Evolutionary conservation across 768 basidiomycete species (phyloP).

Genomic region (Leucosporidium scottii): DNA sequence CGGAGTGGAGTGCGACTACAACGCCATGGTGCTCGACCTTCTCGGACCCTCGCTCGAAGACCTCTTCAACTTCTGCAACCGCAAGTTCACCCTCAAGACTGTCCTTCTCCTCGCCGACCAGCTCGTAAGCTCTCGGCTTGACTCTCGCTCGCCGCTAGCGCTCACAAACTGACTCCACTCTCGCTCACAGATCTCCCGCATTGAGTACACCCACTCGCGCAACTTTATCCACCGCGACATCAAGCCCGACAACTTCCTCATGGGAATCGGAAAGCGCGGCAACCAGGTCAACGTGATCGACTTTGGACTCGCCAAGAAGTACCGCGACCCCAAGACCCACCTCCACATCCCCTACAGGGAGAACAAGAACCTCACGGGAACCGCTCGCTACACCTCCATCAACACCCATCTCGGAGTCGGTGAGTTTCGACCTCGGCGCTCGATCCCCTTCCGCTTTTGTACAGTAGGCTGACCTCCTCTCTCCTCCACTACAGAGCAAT

Average conservation of each 20-base stretch:
- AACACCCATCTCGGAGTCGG: conserved; percentile 94
- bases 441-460: no score
- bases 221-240: conserved; percentile 94
- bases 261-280: conserved; percentile 97
- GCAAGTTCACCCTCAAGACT: conserved; percentile 88
- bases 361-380: conserved; percentile 99
- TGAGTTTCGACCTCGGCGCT: conserved; percentile 12
- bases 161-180: not conserved
- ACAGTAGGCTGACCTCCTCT: not conserved
- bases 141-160: not conserved
- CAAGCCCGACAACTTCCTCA: conserved; percentile 98
- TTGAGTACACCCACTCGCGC: conserved; percentile 93
- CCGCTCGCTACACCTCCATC: conserved; percentile 97
- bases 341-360: conserved; percentile 99
- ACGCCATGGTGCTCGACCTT: conserved; percentile 98
- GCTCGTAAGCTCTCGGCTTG: conserved; percentile 54
- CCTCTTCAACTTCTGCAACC: conserved; percentile 55
- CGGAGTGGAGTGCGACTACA: conserved; percentile 86
- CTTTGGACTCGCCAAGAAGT: conserved; percentile 98
- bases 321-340: conserved; percentile 98
- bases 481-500: conserved; percentile 61
- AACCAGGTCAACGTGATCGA: conserved; percentile 97
- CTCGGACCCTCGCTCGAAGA: conserved; percentile 62
- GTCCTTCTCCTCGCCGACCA: conserved; percentile 90
- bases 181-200: conserved; percentile 67